phyloP scores from a whole-genome alignment of 2,329 filamentous ascomycete genomes.

The Microdochium paspali region DNA sequence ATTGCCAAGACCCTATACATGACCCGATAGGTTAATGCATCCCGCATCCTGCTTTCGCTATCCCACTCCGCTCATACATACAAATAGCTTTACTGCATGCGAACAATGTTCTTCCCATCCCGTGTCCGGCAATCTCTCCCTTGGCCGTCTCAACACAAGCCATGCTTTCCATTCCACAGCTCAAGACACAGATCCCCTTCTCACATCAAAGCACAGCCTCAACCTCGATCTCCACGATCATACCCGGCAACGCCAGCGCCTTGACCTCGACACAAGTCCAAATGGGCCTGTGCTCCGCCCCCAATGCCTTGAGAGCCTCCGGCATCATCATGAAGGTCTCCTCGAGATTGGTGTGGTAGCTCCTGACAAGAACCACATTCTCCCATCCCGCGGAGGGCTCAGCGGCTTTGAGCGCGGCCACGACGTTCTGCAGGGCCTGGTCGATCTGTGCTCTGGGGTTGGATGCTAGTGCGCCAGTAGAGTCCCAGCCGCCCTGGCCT shows the following conservation, averaged over 20 bases:
- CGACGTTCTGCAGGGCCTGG: neutral
- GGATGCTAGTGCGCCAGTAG: neutral
- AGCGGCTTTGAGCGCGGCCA: neutral
- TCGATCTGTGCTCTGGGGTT: neutral
- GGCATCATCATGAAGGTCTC: neutral
- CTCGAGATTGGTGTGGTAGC: neutral
- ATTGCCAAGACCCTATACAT: too few relatives aligned
- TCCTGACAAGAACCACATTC: neutral
- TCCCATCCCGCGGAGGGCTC: neutral
- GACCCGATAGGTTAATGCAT: too few relatives aligned
- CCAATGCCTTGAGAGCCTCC: neutral
- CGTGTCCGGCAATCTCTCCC: neutral
- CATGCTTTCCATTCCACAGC: too few relatives aligned
- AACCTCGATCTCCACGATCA: neutral
- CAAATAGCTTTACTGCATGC: too few relatives aligned
- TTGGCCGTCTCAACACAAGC: too few relatives aligned
- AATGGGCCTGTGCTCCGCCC: neutral
- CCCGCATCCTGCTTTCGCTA: too few relatives aligned
- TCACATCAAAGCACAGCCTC: too few relatives aligned
- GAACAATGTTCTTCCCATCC: too few relatives aligned
- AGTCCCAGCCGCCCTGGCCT: conserved; percentile 1
- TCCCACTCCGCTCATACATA: too few relatives aligned
- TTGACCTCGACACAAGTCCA: neutral
- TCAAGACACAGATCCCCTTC: too few relatives aligned
- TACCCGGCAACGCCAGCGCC: neutral